Evolutionary conservation across 78 protist species (phyloP), one percentile per base, ranked within the genome.

Genomic region (Acrasis kona): DNA sequence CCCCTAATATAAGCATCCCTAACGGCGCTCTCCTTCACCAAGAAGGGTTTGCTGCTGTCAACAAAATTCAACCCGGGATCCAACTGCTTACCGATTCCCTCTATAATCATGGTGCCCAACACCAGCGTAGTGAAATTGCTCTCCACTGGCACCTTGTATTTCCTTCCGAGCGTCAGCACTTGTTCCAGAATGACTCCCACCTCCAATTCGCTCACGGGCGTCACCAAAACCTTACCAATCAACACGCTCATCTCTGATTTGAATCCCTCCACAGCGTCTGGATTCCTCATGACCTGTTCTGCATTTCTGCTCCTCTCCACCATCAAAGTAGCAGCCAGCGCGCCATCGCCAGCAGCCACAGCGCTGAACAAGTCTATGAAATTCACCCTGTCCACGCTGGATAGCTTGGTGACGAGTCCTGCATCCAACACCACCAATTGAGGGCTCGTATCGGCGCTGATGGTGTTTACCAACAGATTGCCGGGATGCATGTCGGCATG

Each of bases 401-500:
- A 1, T 66, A 81, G 80, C 74, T 28, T 19, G 10, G 76, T 28
- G 30, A 42, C 72, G 3, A 81, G 39, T 29, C 85, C 85, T 3
- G 85, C 76, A 39, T 81, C 80, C 6, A 80, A 28, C n/a, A 80
- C 28, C 9, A 67, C 74, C 10, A 77, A 38, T 50, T 68, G 2
- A 64, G 29, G 6, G 32, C 9, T 65, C 5, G 10, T 64, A 50
- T 28, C 6, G 29, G 69, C n/a, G 61, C 19, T 40, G 4, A 1
- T 9, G 19, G 70, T 29, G 34, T 50, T 37, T 10, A 68, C 35
- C 79, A 80, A 41, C 0, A 80, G 41, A 64, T 81, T 81, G 12
- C 85, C 85, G 5, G 85, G 85, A 41, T 81, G 85, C 28, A 81
- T 42, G 68, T 81, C 85, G 10, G 82, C 71, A 69, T 81, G 85